Conservation (phyloP, 176 grass and related monocot genomes). For the Rhipidocladum racemiflorum region DNA sequence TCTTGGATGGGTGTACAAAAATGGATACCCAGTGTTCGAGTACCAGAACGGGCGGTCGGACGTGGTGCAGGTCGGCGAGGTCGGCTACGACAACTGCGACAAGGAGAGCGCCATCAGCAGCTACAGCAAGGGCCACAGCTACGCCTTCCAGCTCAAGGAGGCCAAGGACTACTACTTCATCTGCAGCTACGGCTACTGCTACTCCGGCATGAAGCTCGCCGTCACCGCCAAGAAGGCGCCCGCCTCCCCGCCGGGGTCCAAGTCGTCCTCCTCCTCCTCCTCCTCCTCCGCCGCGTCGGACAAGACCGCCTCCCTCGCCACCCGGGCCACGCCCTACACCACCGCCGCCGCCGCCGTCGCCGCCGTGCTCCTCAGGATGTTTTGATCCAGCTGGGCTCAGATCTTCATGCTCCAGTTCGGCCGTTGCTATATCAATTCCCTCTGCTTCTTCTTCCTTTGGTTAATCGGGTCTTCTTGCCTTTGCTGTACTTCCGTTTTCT, state of each 20-base stretch:
- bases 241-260: neutral
- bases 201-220: constrained; percentile 80
- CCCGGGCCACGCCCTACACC: neutral
- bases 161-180: constrained; percentile 96
- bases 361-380: neutral
- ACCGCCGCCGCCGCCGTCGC: neutral
- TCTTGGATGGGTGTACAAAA: no score
- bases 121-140: constrained; percentile 82
- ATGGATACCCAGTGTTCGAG: constrained; percentile 64
- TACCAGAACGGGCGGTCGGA: constrained; percentile 79
- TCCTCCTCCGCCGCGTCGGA: neutral
- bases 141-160: constrained; percentile 92
- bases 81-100: constrained; percentile 83
- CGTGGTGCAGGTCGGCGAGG: constrained; percentile 79
- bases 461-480: neutral
- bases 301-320: neutral
- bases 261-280: neutral
- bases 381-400: neutral
- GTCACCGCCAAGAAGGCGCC: constrained; percentile 55
- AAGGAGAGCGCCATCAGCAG: constrained; percentile 62
- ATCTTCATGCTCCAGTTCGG: neutral
- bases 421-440: neutral
- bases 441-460: neutral
- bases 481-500: neutral
- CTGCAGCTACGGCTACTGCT: constrained; percentile 98